These are phyloP conservation scores for Grammothele lineata DNA, from an alignment of 768 basidiomycete species.

Conservation along the genomic window DNA sequence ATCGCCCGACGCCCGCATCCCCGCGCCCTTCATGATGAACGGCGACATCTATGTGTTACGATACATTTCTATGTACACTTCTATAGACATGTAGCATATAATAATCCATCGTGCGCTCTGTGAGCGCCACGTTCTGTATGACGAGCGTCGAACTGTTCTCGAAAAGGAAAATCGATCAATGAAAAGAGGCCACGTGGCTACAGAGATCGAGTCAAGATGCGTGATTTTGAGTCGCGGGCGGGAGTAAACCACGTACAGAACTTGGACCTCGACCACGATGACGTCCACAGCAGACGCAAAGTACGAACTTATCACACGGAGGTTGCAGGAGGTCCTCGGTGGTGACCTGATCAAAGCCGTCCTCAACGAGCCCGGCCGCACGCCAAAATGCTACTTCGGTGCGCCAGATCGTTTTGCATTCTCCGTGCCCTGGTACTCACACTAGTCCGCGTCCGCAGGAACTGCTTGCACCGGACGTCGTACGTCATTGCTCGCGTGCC, in stretches of 20 bases:
- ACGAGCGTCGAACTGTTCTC: neutral
- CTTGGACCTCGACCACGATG: neutral
- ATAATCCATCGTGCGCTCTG: no score
- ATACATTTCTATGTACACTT: no score
- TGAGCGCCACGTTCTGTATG: no score
- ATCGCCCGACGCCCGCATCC: constrained; percentile 4
- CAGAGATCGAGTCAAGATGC: constrained; percentile 1
- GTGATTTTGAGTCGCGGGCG: no score
- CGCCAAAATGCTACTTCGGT: constrained; percentile 93
- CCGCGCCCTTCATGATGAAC: neutral
- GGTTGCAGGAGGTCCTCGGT: constrained; percentile 85
- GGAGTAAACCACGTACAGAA: no score
- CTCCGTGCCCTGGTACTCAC: neutral
- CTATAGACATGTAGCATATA: neutral
- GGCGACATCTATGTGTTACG: no score
- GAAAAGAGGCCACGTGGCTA: neutral
- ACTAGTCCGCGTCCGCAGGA: constrained; percentile 42
- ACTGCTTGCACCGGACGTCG: constrained; percentile 93
- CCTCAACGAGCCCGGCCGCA: constrained; percentile 67
- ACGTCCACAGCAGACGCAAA: constrained; percentile 25
- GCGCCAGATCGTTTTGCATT: constrained; percentile 25
- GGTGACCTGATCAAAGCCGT: constrained; percentile 80
- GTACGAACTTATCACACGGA: constrained; percentile 80
- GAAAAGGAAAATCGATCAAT: neutral
- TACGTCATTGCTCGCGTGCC: constrained; percentile 38